phyloP scores from a whole-genome alignment of 2,329 filamentous ascomycete species.

The Trichoderma atroviride region DNA sequence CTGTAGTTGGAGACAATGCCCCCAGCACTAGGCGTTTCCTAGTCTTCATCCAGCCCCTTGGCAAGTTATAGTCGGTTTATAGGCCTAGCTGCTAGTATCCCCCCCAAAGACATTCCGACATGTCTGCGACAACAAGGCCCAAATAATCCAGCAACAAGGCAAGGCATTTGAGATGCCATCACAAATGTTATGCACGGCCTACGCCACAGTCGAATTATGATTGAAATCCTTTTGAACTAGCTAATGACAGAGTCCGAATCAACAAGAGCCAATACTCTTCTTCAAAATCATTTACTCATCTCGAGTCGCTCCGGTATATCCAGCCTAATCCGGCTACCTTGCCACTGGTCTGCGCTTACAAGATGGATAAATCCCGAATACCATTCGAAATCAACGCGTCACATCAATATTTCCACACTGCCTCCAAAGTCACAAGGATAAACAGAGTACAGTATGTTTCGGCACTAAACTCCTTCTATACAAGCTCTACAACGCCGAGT shows the following conservation, averaged over 20 bases:
- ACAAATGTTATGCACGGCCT: neutral
- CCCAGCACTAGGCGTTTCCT: neutral
- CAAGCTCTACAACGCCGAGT: too few species aligned
- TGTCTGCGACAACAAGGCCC: neutral
- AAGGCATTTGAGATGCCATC: neutral
- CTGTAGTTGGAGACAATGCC: neutral
- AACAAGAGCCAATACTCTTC: neutral
- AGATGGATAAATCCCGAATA: neutral
- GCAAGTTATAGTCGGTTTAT: neutral
- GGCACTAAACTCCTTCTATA: too few species aligned
- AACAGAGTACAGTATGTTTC: too few species aligned
- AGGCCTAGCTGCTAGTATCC: neutral
- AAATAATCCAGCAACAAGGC: neutral
- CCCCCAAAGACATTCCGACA: neutral
- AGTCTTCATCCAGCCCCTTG: neutral
- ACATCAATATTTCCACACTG: too few species aligned
- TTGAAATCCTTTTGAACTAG: neutral
- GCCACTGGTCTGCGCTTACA: neutral
- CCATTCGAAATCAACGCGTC: neutral
- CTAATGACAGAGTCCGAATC: neutral
- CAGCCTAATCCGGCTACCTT: neutral
- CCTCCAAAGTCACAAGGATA: too few species aligned
- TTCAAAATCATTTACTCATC: neutral
- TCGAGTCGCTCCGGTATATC: neutral
- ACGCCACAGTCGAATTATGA: neutral